These are phyloP conservation scores for Keqinozyma sinolaborantium DNA, from an alignment of 1,139 yeast species.

Conservation along the genomic window DNA sequence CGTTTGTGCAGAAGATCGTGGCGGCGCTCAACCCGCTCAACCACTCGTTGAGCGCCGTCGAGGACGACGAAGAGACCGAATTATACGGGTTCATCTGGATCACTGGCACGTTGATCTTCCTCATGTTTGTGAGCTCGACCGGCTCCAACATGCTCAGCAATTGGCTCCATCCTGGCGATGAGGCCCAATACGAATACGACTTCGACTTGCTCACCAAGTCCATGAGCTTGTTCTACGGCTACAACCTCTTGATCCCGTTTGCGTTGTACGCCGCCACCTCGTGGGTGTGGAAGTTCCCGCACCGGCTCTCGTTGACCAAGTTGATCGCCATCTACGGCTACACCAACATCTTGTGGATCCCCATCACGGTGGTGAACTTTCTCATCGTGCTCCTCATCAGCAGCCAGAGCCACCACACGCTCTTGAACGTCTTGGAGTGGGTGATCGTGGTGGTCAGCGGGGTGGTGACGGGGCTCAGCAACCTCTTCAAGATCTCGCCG, in stretches of 20 bases:
- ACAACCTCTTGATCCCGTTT: constrained; percentile 62
- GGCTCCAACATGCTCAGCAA: constrained; percentile 39
- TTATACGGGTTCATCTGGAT: constrained; percentile 85
- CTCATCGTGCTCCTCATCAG: constrained; percentile 44
- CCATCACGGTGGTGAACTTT: constrained; percentile 60
- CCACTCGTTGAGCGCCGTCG: constrained; percentile 16
- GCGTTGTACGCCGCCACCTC: constrained; percentile 47
- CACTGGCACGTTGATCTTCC: constrained; percentile 70
- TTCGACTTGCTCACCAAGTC: constrained; percentile 65
- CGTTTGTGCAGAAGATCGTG: constrained; percentile 46
- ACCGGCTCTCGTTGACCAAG: constrained; percentile 36
- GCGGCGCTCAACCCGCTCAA: constrained; percentile 45
- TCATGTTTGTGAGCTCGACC: constrained; percentile 72
- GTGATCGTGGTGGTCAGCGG: constrained; percentile 44
- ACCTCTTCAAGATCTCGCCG: constrained; percentile 41
- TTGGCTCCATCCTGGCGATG: constrained; percentile 41
- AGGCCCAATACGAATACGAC: constrained; percentile 50
- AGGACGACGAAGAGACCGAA: constrained; percentile 47
- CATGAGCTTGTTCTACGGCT: constrained; percentile 66
- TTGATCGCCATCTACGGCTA: constrained; percentile 71
- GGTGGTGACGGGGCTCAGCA: constrained; percentile 45
- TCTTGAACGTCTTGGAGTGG: constrained; percentile 45
- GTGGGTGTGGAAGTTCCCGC: constrained; percentile 39
- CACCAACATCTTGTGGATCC: constrained; percentile 75
- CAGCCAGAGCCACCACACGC: constrained; percentile 27